Evolutionary conservation across 2,329 filamentous ascomycete species (phyloP).

Genomic region (Sporothrix dimorphospora): DNA sequence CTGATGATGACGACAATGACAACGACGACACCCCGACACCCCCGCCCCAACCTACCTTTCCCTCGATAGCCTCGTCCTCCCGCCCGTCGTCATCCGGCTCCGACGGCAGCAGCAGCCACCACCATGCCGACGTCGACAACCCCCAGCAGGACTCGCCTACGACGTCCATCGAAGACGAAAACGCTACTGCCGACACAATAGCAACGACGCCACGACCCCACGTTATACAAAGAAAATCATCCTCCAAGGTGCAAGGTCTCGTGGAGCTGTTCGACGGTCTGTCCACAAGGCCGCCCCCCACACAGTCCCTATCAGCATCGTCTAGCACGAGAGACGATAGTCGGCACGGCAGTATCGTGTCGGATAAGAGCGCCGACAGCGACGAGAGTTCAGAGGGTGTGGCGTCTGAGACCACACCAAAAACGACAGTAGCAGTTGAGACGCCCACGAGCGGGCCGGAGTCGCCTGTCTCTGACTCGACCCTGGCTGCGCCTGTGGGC

Average conservation of each 20-base stretch:
- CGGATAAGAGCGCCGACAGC: not conserved
- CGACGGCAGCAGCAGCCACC: constrained; percentile 29
- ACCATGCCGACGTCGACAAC: constrained; percentile 36
- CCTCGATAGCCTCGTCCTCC: constrained; percentile 13
- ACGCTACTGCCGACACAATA: not conserved
- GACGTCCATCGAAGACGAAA: constrained; percentile 51
- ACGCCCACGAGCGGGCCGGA: not conserved
- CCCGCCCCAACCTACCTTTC: not conserved
- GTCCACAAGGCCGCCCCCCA: not conserved
- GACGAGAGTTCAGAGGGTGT: not conserved
- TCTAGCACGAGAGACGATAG: not conserved
- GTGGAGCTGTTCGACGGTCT: constrained; percentile 54
- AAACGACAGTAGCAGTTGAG: not conserved
- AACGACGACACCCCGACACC: not conserved
- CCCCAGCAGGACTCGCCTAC: constrained; percentile 49
- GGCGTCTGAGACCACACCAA: not conserved
- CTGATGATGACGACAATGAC: not conserved
- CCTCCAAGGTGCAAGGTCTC: constrained; percentile 54
- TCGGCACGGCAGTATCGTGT: not conserved
- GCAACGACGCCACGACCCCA: not conserved
- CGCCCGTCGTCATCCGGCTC: constrained; percentile 36
- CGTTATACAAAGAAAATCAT: constrained; percentile 40
- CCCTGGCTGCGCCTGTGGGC: not conserved
- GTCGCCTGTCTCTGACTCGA: not conserved
- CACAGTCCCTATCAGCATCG: not conserved